phyloP scores from a whole-genome alignment of 2,329 filamentous ascomycete species.

The Phialemonium atrogriseum region DNA sequence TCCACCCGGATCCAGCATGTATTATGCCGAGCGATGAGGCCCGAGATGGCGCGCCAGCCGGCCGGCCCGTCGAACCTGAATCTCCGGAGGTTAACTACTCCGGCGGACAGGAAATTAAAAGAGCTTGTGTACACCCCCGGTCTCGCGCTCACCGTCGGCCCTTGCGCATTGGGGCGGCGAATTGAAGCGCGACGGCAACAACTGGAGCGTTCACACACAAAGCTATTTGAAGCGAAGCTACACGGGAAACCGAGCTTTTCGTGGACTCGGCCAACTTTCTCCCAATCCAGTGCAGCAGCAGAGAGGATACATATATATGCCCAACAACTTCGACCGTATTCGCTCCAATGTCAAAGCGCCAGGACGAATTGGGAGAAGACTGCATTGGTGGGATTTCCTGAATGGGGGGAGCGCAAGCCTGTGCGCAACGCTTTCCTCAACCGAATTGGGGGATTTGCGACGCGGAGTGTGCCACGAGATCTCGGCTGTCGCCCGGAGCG shows the following conservation, averaged over 20 bases:
- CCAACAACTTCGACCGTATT: too few relatives aligned
- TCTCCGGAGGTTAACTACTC: not conserved
- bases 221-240: too few relatives aligned
- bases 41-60: not conserved
- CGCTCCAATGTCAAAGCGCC: slow-evolving; percentile 7
- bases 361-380: slow-evolving; percentile 6
- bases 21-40: slow-evolving; percentile 22
- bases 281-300: too few relatives aligned
- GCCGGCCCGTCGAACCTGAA: not conserved
- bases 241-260: too few relatives aligned
- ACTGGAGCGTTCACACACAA: too few relatives aligned
- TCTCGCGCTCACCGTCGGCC: too few relatives aligned
- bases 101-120: too few relatives aligned
- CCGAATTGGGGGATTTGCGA: slow-evolving; percentile 17
- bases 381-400: slow-evolving; percentile 8
- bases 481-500: slow-evolving; percentile 7
- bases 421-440: slow-evolving; percentile 12
- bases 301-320: too few relatives aligned
- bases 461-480: slow-evolving; percentile 12
- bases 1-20: slow-evolving; percentile 17
- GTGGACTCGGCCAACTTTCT: not conserved
- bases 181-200: too few relatives aligned
- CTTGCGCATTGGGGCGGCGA: too few relatives aligned
- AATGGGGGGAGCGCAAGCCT: slow-evolving; percentile 13
- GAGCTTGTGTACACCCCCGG: too few relatives aligned